phyloP scores from a whole-genome alignment of 1,284 basidiomycete species.

The Vanrija sp. region DNA sequence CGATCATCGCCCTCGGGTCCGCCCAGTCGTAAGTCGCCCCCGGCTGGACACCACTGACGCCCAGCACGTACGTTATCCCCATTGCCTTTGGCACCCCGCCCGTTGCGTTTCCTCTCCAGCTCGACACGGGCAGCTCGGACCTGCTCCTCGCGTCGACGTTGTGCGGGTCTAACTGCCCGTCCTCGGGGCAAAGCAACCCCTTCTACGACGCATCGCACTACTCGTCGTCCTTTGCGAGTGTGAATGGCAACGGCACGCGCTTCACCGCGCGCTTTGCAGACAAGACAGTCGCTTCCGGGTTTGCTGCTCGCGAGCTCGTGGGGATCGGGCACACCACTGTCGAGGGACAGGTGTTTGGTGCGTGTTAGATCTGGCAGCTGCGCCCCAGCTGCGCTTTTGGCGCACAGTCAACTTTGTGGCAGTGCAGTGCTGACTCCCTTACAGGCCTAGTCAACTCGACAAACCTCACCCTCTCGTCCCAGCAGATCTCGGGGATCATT shows the following conservation, averaged over 20 bases:
- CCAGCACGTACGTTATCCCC: constrained; percentile 39
- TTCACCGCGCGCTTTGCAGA: constrained; percentile 36
- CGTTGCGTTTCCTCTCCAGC: constrained; percentile 38
- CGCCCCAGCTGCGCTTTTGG: neutral
- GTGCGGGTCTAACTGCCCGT: constrained; percentile 33
- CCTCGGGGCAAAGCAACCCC: constrained; percentile 22
- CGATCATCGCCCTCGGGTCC: no score
- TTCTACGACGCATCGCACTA: constrained; percentile 31
- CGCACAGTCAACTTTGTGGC: neutral
- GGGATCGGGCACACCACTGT: constrained; percentile 19
- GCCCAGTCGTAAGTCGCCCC: no score
- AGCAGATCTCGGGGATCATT: constrained; percentile 47
- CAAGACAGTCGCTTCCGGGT: constrained; percentile 29
- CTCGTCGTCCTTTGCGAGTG: constrained; percentile 21
- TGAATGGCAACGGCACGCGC: constrained; percentile 28
- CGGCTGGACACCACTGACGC: no score
- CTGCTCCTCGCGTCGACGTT: constrained; percentile 38
- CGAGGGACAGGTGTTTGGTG: constrained; percentile 28
- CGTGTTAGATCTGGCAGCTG: neutral
- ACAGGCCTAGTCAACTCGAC: constrained; percentile 42
- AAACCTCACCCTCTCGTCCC: constrained; percentile 41
- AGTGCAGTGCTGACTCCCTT: neutral
- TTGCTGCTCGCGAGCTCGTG: constrained; percentile 34
- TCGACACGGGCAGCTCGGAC: constrained; percentile 45
- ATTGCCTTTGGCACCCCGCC: constrained; percentile 38